phyloP scores from a whole-genome alignment of 2,329 filamentous ascomycete genomes.

The Blumeria hordei region DNA sequence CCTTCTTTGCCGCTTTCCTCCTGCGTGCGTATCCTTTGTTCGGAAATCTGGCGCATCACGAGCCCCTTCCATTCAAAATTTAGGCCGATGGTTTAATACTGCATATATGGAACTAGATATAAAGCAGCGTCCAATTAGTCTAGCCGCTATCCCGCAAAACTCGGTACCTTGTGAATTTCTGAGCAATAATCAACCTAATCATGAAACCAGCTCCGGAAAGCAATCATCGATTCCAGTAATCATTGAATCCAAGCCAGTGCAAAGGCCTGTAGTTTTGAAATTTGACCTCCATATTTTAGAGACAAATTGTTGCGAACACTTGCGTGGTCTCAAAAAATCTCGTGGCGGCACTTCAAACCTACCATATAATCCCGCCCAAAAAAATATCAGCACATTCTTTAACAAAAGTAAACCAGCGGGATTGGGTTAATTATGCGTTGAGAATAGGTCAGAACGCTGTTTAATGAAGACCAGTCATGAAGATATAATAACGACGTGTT shows the following conservation, averaged over 20 bases:
- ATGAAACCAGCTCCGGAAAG: not conserved
- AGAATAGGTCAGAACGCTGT: too few species aligned
- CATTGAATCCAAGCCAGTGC: not conserved
- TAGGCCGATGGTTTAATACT: conserved; percentile 41
- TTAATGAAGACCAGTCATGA: too few species aligned
- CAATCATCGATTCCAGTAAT: not conserved
- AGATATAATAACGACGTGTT: too few species aligned
- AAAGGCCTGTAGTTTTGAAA: not conserved
- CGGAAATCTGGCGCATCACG: conserved; percentile 18
- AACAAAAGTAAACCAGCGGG: conserved; percentile 22
- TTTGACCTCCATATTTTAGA: not conserved
- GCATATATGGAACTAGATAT: conserved; percentile 23
- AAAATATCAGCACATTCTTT: conserved; percentile 57
- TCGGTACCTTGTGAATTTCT: too few species aligned
- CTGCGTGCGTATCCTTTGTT: conserved; percentile 15
- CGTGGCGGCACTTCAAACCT: conserved; percentile 62
- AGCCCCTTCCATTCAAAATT: conserved; percentile 21
- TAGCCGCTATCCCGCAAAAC: too few species aligned
- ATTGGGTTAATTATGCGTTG: too few species aligned
- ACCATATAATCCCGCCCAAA: conserved; percentile 50
- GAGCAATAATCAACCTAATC: not conserved
- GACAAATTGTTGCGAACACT: conserved; percentile 48
- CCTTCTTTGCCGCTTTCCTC: conserved; percentile 29
- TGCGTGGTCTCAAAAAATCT: conserved; percentile 52
- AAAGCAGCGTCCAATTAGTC: not conserved